phyloP scores from a whole-genome alignment of 805 yeast species.

The Saccharomyces cerevisiae region DNA sequence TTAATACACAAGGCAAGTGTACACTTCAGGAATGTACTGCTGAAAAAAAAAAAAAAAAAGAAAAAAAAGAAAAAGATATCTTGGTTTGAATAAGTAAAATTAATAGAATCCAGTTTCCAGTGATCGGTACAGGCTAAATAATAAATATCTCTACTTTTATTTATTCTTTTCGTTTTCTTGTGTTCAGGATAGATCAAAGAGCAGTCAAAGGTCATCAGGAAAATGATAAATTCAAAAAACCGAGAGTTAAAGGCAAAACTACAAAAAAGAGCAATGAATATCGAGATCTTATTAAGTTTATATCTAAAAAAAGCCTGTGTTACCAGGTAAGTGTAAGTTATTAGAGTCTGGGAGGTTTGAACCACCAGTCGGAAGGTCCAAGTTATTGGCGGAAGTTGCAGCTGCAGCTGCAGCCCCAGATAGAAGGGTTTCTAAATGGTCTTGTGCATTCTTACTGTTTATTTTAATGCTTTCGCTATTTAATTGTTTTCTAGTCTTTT shows the following conservation, averaged over 20 bases:
- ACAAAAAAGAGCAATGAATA: not conserved
- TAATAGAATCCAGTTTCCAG: not conserved
- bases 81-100: too few species aligned
- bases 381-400: not conserved
- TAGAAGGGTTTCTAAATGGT: slow-evolving; percentile 3
- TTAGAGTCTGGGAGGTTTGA: not conserved
- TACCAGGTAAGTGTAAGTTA: not conserved
- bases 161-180: not conserved
- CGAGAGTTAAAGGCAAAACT: not conserved
- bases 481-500: slow-evolving; percentile 13
- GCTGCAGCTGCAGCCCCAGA: slow-evolving; percentile 1
- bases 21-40: not conserved
- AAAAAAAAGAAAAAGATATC: too few species aligned
- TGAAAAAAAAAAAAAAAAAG: too few species aligned
- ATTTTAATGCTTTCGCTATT: slow-evolving; percentile 1
- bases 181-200: not conserved
- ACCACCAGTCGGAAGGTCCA: not conserved
- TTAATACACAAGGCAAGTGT: too few species aligned
- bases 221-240: not conserved
- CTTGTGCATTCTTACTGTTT: slow-evolving; percentile 3
- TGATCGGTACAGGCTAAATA: not conserved
- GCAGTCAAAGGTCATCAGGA: not conserved
- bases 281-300: not conserved
- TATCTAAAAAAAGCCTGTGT: not conserved
- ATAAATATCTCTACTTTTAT: not conserved